Percentiles rank a stretch among this genome's conserved stretches.
These are phyloP conservation scores for Salvia miltiorrhiza DNA, from an alignment of 257 asterid species.

Conservation along the genomic window DNA sequence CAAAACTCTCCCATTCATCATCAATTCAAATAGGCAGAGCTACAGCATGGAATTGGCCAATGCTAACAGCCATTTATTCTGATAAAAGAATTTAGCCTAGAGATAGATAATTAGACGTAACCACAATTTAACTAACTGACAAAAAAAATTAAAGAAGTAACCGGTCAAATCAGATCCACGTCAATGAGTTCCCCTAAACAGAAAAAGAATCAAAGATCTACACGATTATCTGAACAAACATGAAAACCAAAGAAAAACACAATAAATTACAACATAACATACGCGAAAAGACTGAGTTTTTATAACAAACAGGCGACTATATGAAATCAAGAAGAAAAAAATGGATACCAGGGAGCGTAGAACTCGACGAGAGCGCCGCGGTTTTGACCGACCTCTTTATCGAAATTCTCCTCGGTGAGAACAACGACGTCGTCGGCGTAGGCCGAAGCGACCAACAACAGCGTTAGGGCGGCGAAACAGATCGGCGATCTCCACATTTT, in stretches of 20 bases:
- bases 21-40: neutral
- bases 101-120: neutral
- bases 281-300: neutral
- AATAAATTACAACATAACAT: neutral
- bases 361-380: constrained; percentile 89
- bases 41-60: neutral
- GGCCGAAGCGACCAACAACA: constrained; percentile 42
- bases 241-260: neutral
- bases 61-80: neutral
- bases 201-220: constrained; percentile 16
- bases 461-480: constrained; percentile 38
- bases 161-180: constrained; percentile 21
- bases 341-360: constrained; percentile 81
- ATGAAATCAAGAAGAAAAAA: neutral
- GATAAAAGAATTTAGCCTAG: neutral
- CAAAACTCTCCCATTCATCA: neutral
- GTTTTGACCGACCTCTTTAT: constrained; percentile 84
- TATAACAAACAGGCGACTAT: neutral
- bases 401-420: constrained; percentile 79
- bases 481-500: constrained; percentile 56
- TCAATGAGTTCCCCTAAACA: neutral
- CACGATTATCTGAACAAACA: neutral
- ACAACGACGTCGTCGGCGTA: constrained; percentile 73
- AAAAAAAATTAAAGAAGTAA: neutral
- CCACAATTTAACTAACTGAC: neutral